These are phyloP conservation scores for Andrographis paniculata DNA, from an alignment of 305 asterid species.

Conservation along the genomic window DNA sequence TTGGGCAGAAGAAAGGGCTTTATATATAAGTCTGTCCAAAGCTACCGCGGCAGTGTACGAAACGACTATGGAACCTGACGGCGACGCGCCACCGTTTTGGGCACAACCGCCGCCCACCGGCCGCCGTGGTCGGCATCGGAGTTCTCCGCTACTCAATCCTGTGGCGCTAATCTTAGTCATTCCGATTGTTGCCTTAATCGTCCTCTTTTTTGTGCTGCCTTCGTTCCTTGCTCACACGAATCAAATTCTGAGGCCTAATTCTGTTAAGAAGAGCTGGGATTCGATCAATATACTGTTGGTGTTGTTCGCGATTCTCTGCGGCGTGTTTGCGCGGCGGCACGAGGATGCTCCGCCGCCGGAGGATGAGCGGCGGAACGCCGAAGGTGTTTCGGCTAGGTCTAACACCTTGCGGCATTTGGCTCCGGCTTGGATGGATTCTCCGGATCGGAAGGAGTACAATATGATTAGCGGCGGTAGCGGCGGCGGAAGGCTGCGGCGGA, in stretches of 20 bases:
- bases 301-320: constrained; percentile 64
- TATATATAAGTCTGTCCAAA: constrained; percentile 24
- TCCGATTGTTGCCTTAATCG: constrained; percentile 33
- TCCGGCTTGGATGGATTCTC: constrained; percentile 36
- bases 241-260: constrained; percentile 47
- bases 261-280: constrained; percentile 74
- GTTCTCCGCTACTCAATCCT: constrained; percentile 46
- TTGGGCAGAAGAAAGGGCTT: constrained; percentile 8
- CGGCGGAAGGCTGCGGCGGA: constrained; percentile 45
- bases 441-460: constrained; percentile 27
- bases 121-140: constrained; percentile 38
- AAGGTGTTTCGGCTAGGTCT: constrained; percentile 11
- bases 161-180: constrained; percentile 43
- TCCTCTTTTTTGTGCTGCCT: constrained; percentile 44
- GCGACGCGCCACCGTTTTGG: constrained; percentile 59
- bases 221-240: constrained; percentile 44
- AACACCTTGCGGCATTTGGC: constrained; percentile 21
- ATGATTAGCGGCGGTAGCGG: constrained; percentile 14
- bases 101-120: constrained; percentile 34
- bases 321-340: constrained; percentile 59
- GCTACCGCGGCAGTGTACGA: constrained; percentile 13
- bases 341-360: constrained; percentile 35
- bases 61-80: constrained; percentile 48
- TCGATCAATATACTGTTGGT: constrained; percentile 51
- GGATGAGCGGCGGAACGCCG: constrained; percentile 9